These are phyloP conservation scores for Rhizopus stolonifer DNA, from an alignment of 371 early-diverging fungal species.

Conservation along the genomic window DNA sequence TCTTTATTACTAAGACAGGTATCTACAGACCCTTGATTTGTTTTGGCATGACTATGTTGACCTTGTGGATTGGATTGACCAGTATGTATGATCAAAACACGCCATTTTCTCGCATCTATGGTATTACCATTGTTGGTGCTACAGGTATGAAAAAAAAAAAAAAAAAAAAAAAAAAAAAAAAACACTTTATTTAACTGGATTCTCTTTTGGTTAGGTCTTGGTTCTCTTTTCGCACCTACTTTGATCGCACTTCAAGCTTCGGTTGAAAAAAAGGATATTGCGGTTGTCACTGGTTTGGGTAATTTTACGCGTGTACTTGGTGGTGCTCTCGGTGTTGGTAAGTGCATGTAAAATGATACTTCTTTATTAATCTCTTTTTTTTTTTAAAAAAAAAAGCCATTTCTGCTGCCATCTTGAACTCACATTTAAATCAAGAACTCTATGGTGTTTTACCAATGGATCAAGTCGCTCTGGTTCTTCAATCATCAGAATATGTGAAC, in stretches of 20 bases:
- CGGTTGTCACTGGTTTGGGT: constrained; percentile 28
- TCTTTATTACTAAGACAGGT: constrained; percentile 48
- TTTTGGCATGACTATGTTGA: constrained; percentile 40
- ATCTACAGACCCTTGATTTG: constrained; percentile 46
- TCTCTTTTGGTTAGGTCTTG: constrained; percentile 21
- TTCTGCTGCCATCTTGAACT: constrained; percentile 23
- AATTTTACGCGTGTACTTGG: constrained; percentile 32
- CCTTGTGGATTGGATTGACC: constrained; percentile 34
- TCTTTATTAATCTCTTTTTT: not conserved
- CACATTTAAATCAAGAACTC: constrained; percentile 17
- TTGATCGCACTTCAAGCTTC: constrained; percentile 31
- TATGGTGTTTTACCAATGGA: constrained; percentile 14
- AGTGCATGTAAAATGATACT: not conserved
- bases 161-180: too few relatives aligned
- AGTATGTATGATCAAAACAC: constrained; percentile 29
- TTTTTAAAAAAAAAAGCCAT: constrained; percentile 16
- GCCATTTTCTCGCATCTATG: constrained; percentile 35
- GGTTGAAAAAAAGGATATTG: constrained; percentile 24
- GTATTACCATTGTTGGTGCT: constrained; percentile 34
- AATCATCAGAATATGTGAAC: constrained; percentile 21
- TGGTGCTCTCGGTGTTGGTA: constrained; percentile 27
- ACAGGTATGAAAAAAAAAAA: too few relatives aligned
- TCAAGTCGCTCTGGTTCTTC: constrained; percentile 8
- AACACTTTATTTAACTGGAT: too few relatives aligned
- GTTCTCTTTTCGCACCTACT: constrained; percentile 25